Evolutionary conservation across 2,329 filamentous ascomycete species (phyloP).

Genomic region (Aspergillus neoniger): DNA sequence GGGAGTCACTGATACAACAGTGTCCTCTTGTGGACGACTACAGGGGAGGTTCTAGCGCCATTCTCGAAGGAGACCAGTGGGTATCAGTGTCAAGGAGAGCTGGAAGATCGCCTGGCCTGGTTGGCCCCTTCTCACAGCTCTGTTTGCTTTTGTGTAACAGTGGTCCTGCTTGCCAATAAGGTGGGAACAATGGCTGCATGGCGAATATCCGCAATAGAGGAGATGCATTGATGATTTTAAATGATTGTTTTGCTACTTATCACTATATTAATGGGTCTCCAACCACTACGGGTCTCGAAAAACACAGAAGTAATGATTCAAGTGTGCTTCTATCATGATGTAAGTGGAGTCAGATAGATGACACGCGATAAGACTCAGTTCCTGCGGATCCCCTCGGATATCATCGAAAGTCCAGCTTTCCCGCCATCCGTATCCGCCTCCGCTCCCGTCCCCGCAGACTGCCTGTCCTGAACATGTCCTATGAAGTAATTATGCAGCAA

Average conservation of each 20-base stretch:
- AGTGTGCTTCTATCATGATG: not conserved
- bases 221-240: too few relatives aligned
- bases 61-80: not conserved
- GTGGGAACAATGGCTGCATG: not conserved
- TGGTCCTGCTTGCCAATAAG: not conserved
- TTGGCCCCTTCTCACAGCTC: not conserved
- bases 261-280: too few relatives aligned
- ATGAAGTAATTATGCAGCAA: not conserved
- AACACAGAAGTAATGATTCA: not conserved
- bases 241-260: too few relatives aligned
- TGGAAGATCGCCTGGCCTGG: not conserved
- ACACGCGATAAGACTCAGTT: not conserved
- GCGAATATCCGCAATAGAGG: too few relatives aligned
- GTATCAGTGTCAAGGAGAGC: not conserved
- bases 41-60: not conserved
- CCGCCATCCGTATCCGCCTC: conserved; percentile 18
- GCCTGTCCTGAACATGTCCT: not conserved
- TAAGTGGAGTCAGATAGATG: not conserved
- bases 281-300: too few relatives aligned
- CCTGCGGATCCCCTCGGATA: not conserved
- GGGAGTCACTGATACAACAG: too few relatives aligned
- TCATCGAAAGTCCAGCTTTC: not conserved
- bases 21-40: not conserved
- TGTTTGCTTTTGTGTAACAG: not conserved
- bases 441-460: conserved; percentile 11